Base-by-base conservation (phyloP, 257 asterid species). In the Solanum pimpinellifolium region DNA sequence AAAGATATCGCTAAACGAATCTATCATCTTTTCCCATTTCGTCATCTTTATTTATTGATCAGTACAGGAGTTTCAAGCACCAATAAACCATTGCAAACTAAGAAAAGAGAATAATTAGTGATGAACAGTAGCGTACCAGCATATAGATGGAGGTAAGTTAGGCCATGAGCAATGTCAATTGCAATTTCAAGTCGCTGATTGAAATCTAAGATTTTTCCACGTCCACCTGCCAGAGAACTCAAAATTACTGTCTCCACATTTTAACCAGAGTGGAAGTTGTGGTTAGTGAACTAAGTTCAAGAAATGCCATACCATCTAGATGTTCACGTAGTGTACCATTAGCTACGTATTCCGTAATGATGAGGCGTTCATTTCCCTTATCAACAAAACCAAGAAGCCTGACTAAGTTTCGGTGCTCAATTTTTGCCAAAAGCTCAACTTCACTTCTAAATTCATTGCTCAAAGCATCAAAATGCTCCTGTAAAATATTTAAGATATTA, bases 251-350 rank as follows among this genome's bases (percentile, higher is more conserved):
- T 42, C 56, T 84, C 83, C 35, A 66, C 66, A 20, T 23, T 23
- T 80, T 75, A 29, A 78, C 81, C 31, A 78, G 6, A 29, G 80
- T 47, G 33, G 44, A 69, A 78, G 37, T 83, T 85, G 65, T 87
- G 66, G 82, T 35, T 39, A 84, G 21, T 23, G 72, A 76, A 39
- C 77, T 13, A 47, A 85, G 90, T 84, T 85, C 23, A 47, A 35
- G 62, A 84, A 83, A 89, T 76, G 89, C 60, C 74, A 89, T 94
- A 97, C 99, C 99, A 86, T 97, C 99, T 60, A 97, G 92, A 91
- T 96, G 98, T 88, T 97, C 99, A 92, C 99, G 92, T 80, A 97
- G 98, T 85, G 97, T 96, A 89, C 99, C 99, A 73, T 97, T 97
- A 42, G 99, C 94, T 76, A 97, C 98, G 89, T 90, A 96, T 92